Evolutionary conservation across 352 stramenopile species (phyloP).

Genomic region (Phytopythium sindhum): DNA sequence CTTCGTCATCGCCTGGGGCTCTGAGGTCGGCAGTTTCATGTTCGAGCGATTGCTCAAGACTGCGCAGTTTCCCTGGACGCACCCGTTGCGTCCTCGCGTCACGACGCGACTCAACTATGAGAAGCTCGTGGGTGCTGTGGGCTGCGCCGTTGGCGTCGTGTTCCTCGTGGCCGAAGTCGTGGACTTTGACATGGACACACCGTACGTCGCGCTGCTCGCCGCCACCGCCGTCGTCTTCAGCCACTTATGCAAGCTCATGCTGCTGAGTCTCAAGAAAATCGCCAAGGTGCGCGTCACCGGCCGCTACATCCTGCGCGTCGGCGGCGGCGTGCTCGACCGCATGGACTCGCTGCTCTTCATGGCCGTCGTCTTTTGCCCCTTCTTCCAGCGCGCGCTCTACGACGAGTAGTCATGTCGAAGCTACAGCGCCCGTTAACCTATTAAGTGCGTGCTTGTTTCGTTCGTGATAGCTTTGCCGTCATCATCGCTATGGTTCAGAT

Average conservation of each 20-base stretch:
- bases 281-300: slow-evolving; percentile 41
- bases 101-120: slow-evolving; percentile 61
- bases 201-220: slow-evolving; percentile 27
- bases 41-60: slow-evolving; percentile 44
- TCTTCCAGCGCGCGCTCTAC: slow-evolving; percentile 38
- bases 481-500: not conserved
- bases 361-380: slow-evolving; percentile 47
- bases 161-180: slow-evolving; percentile 30
- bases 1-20: slow-evolving; percentile 51
- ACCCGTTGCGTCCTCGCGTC: slow-evolving; percentile 41
- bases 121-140: slow-evolving; percentile 45
- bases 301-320: slow-evolving; percentile 35
- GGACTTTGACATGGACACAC: slow-evolving; percentile 30
- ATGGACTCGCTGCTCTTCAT: slow-evolving; percentile 61
- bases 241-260: slow-evolving; percentile 55
- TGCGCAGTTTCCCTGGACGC: slow-evolving; percentile 50
- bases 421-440: not conserved
- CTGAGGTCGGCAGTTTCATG: slow-evolving; percentile 50
- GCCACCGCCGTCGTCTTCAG: slow-evolving; percentile 33
- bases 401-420: slow-evolving; percentile 7
- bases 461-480: not conserved
- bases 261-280: slow-evolving; percentile 63
- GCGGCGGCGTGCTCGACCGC: slow-evolving; percentile 53
- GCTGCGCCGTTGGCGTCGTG: slow-evolving; percentile 30
- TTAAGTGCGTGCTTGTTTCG: not conserved